These are phyloP conservation scores for Remersonia thermophila DNA, from an alignment of 2,329 filamentous ascomycete genomes.

Conservation along the genomic window DNA sequence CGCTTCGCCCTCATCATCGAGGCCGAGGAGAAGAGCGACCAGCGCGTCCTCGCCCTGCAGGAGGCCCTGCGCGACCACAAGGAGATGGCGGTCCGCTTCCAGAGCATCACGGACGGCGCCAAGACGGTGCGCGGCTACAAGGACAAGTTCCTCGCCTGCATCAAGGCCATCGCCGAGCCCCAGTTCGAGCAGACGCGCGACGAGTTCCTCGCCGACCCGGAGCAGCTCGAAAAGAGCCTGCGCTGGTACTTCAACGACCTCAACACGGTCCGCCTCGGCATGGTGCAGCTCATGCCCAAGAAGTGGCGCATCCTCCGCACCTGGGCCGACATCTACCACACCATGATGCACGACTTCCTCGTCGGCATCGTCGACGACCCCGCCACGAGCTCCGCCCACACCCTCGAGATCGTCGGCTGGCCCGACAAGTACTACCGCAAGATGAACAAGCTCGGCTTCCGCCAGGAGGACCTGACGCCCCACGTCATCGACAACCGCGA, in stretches of 20 bases:
- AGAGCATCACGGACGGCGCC: constrained; percentile 86
- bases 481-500: constrained; percentile 87
- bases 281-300: constrained; percentile 83
- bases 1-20: constrained; percentile 85
- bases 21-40: constrained; percentile 93
- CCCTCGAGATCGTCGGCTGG: constrained; percentile 88
- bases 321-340: constrained; percentile 83
- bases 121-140: constrained; percentile 93
- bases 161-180: constrained; percentile 58
- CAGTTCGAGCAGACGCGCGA: constrained; percentile 63
- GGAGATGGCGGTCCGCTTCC: constrained; percentile 84
- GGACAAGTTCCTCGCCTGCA: constrained; percentile 79
- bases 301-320: constrained; percentile 94
- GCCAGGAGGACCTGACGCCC: constrained; percentile 62
- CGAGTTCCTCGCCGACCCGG: constrained; percentile 72
- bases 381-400: constrained; percentile 72
- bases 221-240: constrained; percentile 72
- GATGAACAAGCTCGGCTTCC: constrained; percentile 80
- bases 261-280: constrained; percentile 85
- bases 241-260: constrained; percentile 98
- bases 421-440: constrained; percentile 92
- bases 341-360: constrained; percentile 90
- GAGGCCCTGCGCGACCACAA: constrained; percentile 93
- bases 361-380: constrained; percentile 72
- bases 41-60: constrained; percentile 78